Conservation (phyloP, 1,139 yeast genomes). For the Yamadazyma dendronema region DNA sequence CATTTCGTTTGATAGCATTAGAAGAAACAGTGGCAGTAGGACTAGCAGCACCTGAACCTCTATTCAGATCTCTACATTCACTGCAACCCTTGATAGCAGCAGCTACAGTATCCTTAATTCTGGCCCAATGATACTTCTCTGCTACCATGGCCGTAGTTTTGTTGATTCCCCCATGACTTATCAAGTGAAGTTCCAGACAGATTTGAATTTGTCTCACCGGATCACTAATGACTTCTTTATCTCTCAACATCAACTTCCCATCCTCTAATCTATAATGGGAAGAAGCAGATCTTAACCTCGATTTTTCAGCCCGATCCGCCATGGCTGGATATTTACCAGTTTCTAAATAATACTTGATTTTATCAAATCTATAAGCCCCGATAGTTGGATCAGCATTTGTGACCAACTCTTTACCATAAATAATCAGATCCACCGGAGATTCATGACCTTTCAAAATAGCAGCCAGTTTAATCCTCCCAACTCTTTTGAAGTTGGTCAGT, state of each 20-base stretch:
- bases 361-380: constrained; percentile 69
- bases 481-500: constrained; percentile 68
- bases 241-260: constrained; percentile 75
- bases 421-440: constrained; percentile 75
- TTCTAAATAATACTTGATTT: constrained; percentile 73
- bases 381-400: constrained; percentile 48
- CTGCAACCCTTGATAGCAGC: constrained; percentile 75
- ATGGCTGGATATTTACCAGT: constrained; percentile 86
- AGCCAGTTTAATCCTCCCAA: constrained; percentile 80
- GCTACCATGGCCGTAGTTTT: constrained; percentile 77
- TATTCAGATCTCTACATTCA: constrained; percentile 57
- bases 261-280: constrained; percentile 70
- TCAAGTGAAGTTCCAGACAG: constrained; percentile 66
- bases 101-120: constrained; percentile 85
- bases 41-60: constrained; percentile 8
- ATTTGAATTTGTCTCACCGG: constrained; percentile 72
- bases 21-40: background rate
- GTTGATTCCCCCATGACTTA: constrained; percentile 86
- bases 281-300: constrained; percentile 78
- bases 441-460: constrained; percentile 85
- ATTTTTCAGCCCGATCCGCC: constrained; percentile 79
- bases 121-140: constrained; percentile 85
- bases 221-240: constrained; percentile 78
- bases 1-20: constrained; percentile 21
- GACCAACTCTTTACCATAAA: constrained; percentile 61